phyloP scores from a whole-genome alignment of 164 flowering plant genomes.

The Akebia trifoliata region DNA sequence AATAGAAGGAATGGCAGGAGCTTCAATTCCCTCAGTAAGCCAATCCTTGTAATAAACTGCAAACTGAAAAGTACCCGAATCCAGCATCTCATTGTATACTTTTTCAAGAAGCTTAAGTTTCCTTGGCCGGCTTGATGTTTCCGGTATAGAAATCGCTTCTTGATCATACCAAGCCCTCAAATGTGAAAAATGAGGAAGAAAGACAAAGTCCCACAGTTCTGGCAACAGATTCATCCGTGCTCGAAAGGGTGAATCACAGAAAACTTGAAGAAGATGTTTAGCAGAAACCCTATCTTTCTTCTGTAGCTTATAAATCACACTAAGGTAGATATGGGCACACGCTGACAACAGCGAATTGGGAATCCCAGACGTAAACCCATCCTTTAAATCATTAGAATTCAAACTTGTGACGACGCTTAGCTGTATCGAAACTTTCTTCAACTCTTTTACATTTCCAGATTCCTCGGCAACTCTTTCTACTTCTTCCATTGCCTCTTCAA shows the following conservation, averaged over 20 bases:
- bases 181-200: conserved; percentile 62
- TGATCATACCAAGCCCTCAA: conserved; percentile 58
- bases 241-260: conserved; percentile 60
- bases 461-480: conserved; percentile 48
- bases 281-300: conserved; percentile 58
- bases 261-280: conserved; percentile 66
- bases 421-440: conserved; percentile 58
- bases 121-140: conserved; percentile 30
- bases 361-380: conserved; percentile 52
- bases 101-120: conserved; percentile 55
- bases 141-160: conserved; percentile 41
- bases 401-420: conserved; percentile 61
- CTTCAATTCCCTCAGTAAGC: conserved; percentile 62
- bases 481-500: conserved; percentile 54
- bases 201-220: conserved; percentile 58
- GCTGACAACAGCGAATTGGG: conserved; percentile 61
- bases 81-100: conserved; percentile 54
- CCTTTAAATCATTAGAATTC: conserved; percentile 47
- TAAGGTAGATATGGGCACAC: conserved; percentile 72
- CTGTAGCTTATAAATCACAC: conserved; percentile 59
- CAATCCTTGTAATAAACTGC: conserved; percentile 80
- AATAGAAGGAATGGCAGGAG: conserved; percentile 54
- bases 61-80: conserved; percentile 56
- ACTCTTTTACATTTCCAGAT: conserved; percentile 28
- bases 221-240: conserved; percentile 51